Evolutionary conservation across 1,284 basidiomycete species (phyloP).

Genomic region (Amylostereum areolatum): DNA sequence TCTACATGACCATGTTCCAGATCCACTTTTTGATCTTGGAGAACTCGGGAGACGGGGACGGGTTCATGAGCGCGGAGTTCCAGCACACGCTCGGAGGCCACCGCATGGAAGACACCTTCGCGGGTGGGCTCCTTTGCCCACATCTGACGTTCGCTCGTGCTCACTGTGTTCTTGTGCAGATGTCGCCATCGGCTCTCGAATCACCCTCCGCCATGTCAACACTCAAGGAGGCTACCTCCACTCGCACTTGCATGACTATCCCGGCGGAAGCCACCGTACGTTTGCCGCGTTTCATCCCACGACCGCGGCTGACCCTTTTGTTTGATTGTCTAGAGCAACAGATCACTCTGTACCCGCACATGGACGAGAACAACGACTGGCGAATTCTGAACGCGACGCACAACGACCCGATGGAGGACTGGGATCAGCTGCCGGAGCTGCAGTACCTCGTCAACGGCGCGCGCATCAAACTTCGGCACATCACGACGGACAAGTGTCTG

Average conservation of each 20-base stretch:
- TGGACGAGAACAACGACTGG: constrained; percentile 92
- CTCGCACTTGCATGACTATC: constrained; percentile 89
- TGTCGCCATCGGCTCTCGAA: constrained; percentile 78
- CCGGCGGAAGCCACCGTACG: constrained; percentile 79
- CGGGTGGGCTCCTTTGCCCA: constrained; percentile 44
- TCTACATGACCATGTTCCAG: constrained; percentile 96
- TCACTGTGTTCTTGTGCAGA: constrained; percentile 39
- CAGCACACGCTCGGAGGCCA: constrained; percentile 93
- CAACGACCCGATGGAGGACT: constrained; percentile 48
- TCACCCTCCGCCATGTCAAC: constrained; percentile 87
- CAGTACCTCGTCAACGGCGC: constrained; percentile 61
- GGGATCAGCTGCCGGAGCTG: constrained; percentile 46
- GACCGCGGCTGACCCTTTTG: neutral
- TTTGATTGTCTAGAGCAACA: constrained; percentile 74
- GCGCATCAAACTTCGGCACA: constrained; percentile 83
- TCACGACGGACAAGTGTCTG: constrained; percentile 77
- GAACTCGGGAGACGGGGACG: constrained; percentile 93
- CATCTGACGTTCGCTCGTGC: constrained; percentile 1
- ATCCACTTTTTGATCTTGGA: constrained; percentile 90
- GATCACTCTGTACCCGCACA: constrained; percentile 95
- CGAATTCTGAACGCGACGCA: constrained; percentile 68
- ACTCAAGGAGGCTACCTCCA: constrained; percentile 98
- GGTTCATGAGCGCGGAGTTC: constrained; percentile 99
- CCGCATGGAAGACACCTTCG: constrained; percentile 89
- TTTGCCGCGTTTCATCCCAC: constrained; percentile 8